These are phyloP conservation scores for Emydomyces testavorans DNA, from an alignment of 2,329 filamentous ascomycete species.

Conservation along the genomic window DNA sequence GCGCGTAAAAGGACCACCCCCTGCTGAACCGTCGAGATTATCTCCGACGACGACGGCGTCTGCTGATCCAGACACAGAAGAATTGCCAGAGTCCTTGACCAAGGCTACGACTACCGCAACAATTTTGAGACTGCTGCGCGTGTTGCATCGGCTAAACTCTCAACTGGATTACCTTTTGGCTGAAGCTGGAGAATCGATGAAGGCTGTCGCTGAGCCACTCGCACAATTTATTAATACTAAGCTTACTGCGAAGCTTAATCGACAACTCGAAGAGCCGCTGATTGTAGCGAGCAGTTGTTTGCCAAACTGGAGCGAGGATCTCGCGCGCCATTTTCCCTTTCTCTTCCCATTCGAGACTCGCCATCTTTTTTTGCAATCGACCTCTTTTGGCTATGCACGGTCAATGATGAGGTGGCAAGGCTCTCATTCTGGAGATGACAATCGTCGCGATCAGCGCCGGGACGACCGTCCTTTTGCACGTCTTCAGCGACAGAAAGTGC, in stretches of 20 bases:
- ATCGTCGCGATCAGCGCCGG: conserved; percentile 64
- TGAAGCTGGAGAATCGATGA: conserved; percentile 59
- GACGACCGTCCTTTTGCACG: conserved; percentile 86
- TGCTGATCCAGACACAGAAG: conserved; percentile 45
- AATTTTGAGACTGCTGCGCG: conserved; percentile 77
- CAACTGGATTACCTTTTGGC: conserved; percentile 84
- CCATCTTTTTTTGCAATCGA: conserved; percentile 92
- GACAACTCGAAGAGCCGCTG: conserved; percentile 88
- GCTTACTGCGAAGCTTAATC: conserved; percentile 91
- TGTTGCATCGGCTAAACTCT: conserved; percentile 82
- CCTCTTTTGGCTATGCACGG: conserved; percentile 92
- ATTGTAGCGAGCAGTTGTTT: conserved; percentile 96
- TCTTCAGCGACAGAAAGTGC: conserved; percentile 92
- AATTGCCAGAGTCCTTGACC: conserved; percentile 65
- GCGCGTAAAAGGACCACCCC: conserved; percentile 70
- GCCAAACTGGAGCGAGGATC: conserved; percentile 88
- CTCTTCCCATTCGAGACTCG: conserved; percentile 96
- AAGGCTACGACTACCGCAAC: conserved; percentile 75
- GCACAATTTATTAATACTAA: conserved; percentile 98
- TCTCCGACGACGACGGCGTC: conserved; percentile 39
- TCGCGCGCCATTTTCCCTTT: conserved; percentile 89
- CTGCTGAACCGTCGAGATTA: conserved; percentile 57
- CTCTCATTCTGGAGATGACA: conserved; percentile 69
- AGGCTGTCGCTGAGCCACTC: conserved; percentile 67
- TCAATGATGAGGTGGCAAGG: conserved; percentile 98